Evolutionary conservation across 1,139 yeast species (phyloP), one percentile per base, ranked within the genome.

Genomic region (Diutina mesorugosa): DNA sequence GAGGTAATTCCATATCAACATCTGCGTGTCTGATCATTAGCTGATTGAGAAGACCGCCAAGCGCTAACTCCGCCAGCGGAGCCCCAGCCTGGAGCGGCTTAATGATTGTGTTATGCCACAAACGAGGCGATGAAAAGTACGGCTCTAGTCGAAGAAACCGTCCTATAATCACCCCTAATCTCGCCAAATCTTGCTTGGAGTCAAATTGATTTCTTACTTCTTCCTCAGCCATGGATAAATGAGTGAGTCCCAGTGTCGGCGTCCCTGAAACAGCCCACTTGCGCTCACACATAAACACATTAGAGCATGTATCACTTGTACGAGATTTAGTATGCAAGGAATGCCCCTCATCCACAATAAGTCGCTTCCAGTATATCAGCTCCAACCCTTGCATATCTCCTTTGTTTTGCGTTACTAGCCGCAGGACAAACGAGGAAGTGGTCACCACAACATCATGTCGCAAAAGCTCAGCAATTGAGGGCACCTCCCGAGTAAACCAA

Each of bases 181-280:
- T 79, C 3, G 65, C 60, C 55, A 85, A 66, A 63, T 85, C 90
- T 28, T 77, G 81, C 45, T 65, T 65, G 51, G 68, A 77, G 59
- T 73, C 69, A 61, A 73, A 74, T 41, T 63, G 66, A 53, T 64
- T 69, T 56, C 69, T 70, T 9, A 76, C 70, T 46, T 70, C 66
- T 52, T 72, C 76, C 59, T 78, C 81, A 60, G 78, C 80, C 74
- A 84, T 74, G 59, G 82, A 79, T 3, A 84, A 65, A 54, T 77
- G 77, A 0, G 89, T 84, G 58, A 85, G 68, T 0, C 90, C 90
- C 0, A 87, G 77, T 0, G 90, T 84, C 1, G 90, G 90, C 0
- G 90, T 85, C 41, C 91, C 90, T 0, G 87, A 81, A 0, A 85
- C 87, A 0, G 84, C 84, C 91, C 90, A 85, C 59, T 80, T 73